These are phyloP conservation scores for Pelargonium australe DNA, from an alignment of 441 rosid genomes.

Conservation along the genomic window DNA sequence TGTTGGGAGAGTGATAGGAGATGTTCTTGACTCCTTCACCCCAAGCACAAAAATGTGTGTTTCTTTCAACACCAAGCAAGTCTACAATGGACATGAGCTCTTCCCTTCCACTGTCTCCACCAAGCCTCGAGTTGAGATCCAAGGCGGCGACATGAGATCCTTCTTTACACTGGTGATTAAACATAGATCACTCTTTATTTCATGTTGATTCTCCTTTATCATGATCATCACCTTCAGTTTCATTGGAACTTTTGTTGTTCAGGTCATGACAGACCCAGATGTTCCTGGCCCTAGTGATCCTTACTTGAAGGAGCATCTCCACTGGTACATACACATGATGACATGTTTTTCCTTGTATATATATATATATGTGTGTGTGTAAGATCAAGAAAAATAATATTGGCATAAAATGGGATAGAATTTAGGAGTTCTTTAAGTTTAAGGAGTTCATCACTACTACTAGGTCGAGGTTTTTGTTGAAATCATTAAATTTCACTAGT, in stretches of 20 bases:
- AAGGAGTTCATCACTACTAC: too few species aligned
- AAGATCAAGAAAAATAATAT: too few species aligned
- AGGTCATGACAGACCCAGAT: constrained; percentile 74
- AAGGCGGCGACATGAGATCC: constrained; percentile 61
- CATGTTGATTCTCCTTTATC: background rate
- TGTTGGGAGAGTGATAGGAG: constrained; percentile 71
- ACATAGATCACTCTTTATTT: too few species aligned
- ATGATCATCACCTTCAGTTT: background rate
- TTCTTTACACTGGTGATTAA: constrained; percentile 53
- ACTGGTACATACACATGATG: constrained; percentile 35
- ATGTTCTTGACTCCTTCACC: constrained; percentile 58
- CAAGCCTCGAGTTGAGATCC: constrained; percentile 59
- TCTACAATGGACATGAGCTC: constrained; percentile 60
- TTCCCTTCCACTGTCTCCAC: constrained; percentile 45
- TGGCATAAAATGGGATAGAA: too few species aligned
- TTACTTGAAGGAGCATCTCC: constrained; percentile 56
- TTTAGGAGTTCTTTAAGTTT: too few species aligned
- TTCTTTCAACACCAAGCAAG: constrained; percentile 42
- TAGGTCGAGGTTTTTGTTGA: too few species aligned
- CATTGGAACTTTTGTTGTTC: background rate
- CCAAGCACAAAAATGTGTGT: constrained; percentile 45
- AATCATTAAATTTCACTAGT: too few species aligned
- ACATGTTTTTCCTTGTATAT: too few species aligned
- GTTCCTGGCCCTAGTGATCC: constrained; percentile 77
- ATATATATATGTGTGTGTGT: too few species aligned